phyloP scores from a whole-genome alignment of 2,329 filamentous ascomycete genomes.

The Botrytis galanthina region DNA sequence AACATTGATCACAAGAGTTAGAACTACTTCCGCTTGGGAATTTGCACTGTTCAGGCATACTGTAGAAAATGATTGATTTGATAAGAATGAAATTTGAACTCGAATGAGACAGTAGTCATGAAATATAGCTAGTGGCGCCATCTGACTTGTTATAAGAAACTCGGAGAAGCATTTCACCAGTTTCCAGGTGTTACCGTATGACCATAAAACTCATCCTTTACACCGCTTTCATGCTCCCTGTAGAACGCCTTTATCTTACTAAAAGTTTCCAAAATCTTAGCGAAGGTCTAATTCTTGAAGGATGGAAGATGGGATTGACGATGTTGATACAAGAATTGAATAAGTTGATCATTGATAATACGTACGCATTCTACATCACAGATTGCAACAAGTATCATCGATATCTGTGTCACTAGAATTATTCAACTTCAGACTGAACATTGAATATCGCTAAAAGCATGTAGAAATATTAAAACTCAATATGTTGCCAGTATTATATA shows the following conservation, averaged over 20 bases:
- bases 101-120: background rate
- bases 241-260: background rate
- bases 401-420: background rate
- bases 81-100: background rate
- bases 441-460: background rate
- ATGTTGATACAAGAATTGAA: background rate
- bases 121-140: background rate
- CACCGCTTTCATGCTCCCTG: background rate
- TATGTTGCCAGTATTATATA: background rate
- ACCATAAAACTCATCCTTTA: background rate
- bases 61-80: background rate
- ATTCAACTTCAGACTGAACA: background rate
- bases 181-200: background rate
- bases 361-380: background rate
- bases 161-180: background rate
- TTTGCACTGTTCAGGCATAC: background rate
- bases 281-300: background rate
- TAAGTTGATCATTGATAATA: background rate
- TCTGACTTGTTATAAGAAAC: background rate
- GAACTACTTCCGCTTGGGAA: background rate
- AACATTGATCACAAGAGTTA: conserved; percentile 7
- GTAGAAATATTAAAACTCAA: background rate
- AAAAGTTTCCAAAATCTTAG: background rate
- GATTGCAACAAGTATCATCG: background rate
- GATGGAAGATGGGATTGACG: background rate